A percentile compares a stretch with the other conserved stretches of the same genome.
Evolutionary conservation across 2,329 filamentous ascomycete species (phyloP).

Genomic region (Hypoxylon sp.): DNA sequence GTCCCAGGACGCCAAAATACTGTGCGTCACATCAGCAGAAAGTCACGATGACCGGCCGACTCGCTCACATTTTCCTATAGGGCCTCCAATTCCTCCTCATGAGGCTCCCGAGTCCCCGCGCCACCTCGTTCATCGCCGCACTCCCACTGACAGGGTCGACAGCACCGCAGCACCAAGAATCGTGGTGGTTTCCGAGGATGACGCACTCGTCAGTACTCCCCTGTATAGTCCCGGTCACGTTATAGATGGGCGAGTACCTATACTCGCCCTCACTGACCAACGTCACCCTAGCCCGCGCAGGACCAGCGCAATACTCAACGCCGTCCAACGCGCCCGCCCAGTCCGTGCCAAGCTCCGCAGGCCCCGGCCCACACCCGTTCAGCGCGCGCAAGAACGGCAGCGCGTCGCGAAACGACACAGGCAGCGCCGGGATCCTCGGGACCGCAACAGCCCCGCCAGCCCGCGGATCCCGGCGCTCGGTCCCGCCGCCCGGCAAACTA

Average conservation of each 20-base stretch:
- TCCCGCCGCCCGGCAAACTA: constrained; percentile 67
- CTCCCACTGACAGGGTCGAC: constrained; percentile 77
- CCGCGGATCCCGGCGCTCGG: constrained; percentile 66
- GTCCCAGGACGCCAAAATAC: constrained; percentile 72
- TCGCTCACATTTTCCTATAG: constrained; percentile 26
- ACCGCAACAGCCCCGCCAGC: no score
- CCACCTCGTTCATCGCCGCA: constrained; percentile 73
- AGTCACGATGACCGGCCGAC: neutral
- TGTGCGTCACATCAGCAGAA: constrained; percentile 38
- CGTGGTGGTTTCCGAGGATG: constrained; percentile 75
- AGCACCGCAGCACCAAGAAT: constrained; percentile 78
- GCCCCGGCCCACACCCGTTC: constrained; percentile 68
- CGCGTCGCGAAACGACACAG: constrained; percentile 74
- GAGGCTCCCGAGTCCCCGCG: constrained; percentile 70
- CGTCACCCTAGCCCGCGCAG: constrained; percentile 55
- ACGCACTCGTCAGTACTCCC: constrained; percentile 74
- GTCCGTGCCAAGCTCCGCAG: constrained; percentile 14
- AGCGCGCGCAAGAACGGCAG: constrained; percentile 72
- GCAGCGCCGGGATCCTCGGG: constrained; percentile 64
- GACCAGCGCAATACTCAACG: constrained; percentile 26
- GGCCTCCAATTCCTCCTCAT: constrained; percentile 74
- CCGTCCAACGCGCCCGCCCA: constrained; percentile 25
- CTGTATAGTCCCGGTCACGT: constrained; percentile 76
- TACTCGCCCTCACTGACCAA: constrained; percentile 58
- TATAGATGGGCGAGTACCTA: constrained; percentile 43